Conservation (phyloP, 495 filamentous ascomycete species). For the Baudoinia panamericana region DNA sequence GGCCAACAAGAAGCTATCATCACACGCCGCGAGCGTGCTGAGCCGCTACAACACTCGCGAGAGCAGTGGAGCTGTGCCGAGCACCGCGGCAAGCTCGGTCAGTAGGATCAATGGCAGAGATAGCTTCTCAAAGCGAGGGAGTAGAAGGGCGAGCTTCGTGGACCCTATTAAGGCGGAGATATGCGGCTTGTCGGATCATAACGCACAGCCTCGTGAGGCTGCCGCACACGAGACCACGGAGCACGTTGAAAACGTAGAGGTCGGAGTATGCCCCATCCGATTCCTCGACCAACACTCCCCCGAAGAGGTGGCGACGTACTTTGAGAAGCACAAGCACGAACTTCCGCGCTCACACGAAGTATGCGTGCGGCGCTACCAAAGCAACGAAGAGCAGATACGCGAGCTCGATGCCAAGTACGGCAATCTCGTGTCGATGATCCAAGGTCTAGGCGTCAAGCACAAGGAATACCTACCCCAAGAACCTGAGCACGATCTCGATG, state of each 20-base stretch:
- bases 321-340: conserved; percentile 85
- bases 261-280: conserved; percentile 61
- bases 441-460: conserved; percentile 69
- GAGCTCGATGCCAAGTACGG: conserved; percentile 87
- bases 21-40: conserved; percentile 18
- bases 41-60: conserved; percentile 14
- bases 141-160: conserved; percentile 14
- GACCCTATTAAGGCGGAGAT: conserved; percentile 21
- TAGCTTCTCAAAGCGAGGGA: conserved; percentile 5
- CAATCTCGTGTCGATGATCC: conserved; percentile 77
- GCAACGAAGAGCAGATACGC: conserved; percentile 64
- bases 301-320: conserved; percentile 78
- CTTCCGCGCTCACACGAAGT: conserved; percentile 82
- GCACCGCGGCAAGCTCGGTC: conserved; percentile 15
- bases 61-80: conserved; percentile 31
- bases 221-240: not conserved
- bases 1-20: conserved; percentile 16
- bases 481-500: conserved; percentile 34
- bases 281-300: conserved; percentile 80
- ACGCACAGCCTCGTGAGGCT: not conserved
- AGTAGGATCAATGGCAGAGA: conserved; percentile 14
- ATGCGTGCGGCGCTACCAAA: conserved; percentile 75
- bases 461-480: conserved; percentile 61
- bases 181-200: conserved; percentile 14
- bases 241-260: conserved; percentile 13